phyloP scores from a whole-genome alignment of 1,284 basidiomycete genomes.

The Schizophyllum amplum region DNA sequence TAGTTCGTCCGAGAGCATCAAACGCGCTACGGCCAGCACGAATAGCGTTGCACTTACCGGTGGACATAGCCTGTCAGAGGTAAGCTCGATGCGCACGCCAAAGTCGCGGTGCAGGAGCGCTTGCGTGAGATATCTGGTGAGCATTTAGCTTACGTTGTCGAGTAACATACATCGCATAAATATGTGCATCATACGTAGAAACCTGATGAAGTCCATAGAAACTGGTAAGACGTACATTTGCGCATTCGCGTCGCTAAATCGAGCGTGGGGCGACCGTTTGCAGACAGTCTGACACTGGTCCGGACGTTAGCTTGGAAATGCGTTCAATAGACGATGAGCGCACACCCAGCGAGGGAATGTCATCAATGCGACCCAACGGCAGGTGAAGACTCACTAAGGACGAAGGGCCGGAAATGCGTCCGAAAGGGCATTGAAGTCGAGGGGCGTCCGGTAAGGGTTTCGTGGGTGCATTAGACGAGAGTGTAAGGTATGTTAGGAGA shows the following conservation, averaged over 20 bases:
- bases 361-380: no score
- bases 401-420: slow-evolving; percentile 48
- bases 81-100: slow-evolving; percentile 50
- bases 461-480: slow-evolving; percentile 45
- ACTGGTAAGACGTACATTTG: slow-evolving; percentile 69
- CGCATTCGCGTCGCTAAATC: slow-evolving; percentile 61
- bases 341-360: no score
- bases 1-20: slow-evolving; percentile 30
- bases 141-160: slow-evolving; percentile 1
- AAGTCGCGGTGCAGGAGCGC: slow-evolving; percentile 76
- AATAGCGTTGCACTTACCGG: slow-evolving; percentile 71
- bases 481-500: background rate
- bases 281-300: slow-evolving; percentile 24
- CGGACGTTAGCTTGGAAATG: background rate
- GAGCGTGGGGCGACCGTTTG: slow-evolving; percentile 37
- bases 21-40: no score
- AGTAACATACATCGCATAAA: no score
- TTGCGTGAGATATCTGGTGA: slow-evolving; percentile 64
- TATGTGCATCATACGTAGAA: no score
- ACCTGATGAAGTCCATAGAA: no score
- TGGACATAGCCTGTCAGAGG: slow-evolving; percentile 74
- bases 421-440: slow-evolving; percentile 62
- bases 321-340: background rate
- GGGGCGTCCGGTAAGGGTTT: slow-evolving; percentile 47
- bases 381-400: slow-evolving; percentile 42